Evolutionary conservation across 2,329 filamentous ascomycete genomes (phyloP).

Genomic region (Clonostachys sp.): DNA sequence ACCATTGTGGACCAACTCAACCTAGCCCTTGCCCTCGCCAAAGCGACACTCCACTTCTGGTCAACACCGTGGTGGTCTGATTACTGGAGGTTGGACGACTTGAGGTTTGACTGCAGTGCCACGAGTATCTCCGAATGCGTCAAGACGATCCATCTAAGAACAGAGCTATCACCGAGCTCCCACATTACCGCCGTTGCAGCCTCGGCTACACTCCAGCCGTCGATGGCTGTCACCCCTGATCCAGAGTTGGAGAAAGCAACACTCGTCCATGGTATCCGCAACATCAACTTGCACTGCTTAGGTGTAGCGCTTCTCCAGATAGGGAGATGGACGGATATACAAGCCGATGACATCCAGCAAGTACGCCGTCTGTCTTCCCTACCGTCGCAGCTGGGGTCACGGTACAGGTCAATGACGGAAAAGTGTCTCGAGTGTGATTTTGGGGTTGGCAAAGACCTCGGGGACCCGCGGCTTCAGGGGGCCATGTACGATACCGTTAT

Average conservation of each 20-base stretch:
- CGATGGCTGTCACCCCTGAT: not conserved
- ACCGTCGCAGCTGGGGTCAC: not conserved
- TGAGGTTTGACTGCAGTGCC: not conserved
- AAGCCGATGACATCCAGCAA: not conserved
- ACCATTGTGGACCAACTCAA: not conserved
- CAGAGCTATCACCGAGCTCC: not conserved
- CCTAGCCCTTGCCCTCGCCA: not conserved
- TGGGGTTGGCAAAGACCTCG: not conserved
- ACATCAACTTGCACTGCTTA: not conserved
- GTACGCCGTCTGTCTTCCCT: not conserved
- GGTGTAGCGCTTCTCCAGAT: not conserved
- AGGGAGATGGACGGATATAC: not conserved
- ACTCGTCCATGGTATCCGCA: not conserved
- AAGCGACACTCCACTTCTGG: not conserved
- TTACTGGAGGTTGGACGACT: not conserved
- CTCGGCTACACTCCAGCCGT: not conserved
- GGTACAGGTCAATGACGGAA: not conserved
- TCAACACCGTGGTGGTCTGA: not conserved
- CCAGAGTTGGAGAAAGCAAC: not conserved
- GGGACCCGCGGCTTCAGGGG: not conserved
- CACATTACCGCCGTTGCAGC: not conserved
- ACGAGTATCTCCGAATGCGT: not conserved
- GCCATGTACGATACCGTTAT: not conserved
- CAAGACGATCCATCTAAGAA: not conserved
- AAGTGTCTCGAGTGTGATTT: not conserved